Percentiles rank a stretch among this genome's conserved stretches.
Evolutionary conservation across 306 rosid species (phyloP).

Genomic region (Acacia acuminata): DNA sequence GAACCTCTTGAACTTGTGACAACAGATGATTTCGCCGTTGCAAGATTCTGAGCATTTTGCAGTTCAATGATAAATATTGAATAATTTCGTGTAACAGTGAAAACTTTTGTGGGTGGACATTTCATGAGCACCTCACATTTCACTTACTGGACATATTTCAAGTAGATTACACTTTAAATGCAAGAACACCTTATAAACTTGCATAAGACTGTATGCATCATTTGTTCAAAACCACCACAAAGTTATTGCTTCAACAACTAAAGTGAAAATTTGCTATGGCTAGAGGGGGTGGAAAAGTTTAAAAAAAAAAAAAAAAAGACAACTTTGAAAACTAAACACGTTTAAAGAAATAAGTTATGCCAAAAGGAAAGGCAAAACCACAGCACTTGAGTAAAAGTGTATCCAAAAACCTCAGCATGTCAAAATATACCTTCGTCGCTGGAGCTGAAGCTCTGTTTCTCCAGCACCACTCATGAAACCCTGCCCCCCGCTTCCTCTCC

Average conservation of each 20-base stretch:
- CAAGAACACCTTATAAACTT: conserved; percentile 1
- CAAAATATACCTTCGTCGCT: conserved; percentile 74
- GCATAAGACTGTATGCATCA: neutral
- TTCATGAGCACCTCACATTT: conserved; percentile 12
- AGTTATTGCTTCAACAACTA: conserved; percentile 3
- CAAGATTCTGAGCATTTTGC: conserved; percentile 54
- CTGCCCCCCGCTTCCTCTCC: conserved; percentile 96
- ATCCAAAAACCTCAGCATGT: conserved; percentile 29
- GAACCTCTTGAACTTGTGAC: conserved; percentile 83
- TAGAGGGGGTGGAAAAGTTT: conserved; percentile 4
- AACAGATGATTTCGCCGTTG: conserved; percentile 60
- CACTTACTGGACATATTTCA: conserved; percentile 10
- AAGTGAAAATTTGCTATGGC: conserved; percentile 6
- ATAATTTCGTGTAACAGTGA: conserved; percentile 7
- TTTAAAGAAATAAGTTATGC: conserved; percentile 13
- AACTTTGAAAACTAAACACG: conserved; percentile 7
- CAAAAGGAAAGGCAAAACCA: conserved; percentile 10
- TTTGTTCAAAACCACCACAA: conserved; percentile 7
- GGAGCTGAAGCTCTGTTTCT: conserved; percentile 98
- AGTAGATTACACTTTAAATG: conserved; percentile 10
- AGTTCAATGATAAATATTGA: conserved; percentile 36
- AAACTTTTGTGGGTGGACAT: neutral
- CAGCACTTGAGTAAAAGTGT: conserved; percentile 21
- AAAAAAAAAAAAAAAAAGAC: neutral
- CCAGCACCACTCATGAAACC: conserved; percentile 98